Conservation (phyloP, 2,329 filamentous ascomycete genomes). For the Fusarium subglutinans region DNA sequence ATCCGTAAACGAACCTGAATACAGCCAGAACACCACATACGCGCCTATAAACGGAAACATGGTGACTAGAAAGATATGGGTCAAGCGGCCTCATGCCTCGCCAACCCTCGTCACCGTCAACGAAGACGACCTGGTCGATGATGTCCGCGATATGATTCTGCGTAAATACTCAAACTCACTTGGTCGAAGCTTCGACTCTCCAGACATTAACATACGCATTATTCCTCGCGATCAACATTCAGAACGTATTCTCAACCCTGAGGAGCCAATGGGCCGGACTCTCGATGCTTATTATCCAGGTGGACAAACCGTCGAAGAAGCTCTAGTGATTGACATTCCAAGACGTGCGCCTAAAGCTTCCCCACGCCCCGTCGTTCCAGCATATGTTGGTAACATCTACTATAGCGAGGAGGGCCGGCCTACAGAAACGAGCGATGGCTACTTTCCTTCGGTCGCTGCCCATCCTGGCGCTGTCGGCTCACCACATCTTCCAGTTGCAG, state of each 20-base stretch:
- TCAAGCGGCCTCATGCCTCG: constrained; percentile 85
- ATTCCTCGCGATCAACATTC: constrained; percentile 71
- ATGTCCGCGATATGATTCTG: constrained; percentile 90
- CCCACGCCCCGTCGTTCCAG: constrained; percentile 54
- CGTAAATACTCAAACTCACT: constrained; percentile 94
- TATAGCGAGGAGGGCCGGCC: constrained; percentile 71
- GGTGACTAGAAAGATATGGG: constrained; percentile 89
- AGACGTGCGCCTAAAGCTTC: constrained; percentile 83
- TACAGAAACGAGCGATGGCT: constrained; percentile 77
- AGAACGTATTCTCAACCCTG: constrained; percentile 81
- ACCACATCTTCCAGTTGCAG: constrained; percentile 52
- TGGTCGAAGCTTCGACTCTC: constrained; percentile 87
- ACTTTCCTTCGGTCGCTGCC: constrained; percentile 77
- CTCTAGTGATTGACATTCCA: constrained; percentile 89
- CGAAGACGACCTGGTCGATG: constrained; percentile 92
- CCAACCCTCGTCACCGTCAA: constrained; percentile 86
- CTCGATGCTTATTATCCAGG: constrained; percentile 86
- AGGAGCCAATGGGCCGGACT: constrained; percentile 82
- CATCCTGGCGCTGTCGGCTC: constrained; percentile 51
- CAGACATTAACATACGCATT: constrained; percentile 85
- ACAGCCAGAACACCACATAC: constrained; percentile 28
- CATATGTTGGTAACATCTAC: constrained; percentile 57
- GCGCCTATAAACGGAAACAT: constrained; percentile 58
- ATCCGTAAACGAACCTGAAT: constrained; percentile 31
- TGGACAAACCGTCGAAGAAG: constrained; percentile 88